Evolutionary conservation across 352 stramenopile genomes (phyloP).

Genomic region (Blastocystis sp.): DNA sequence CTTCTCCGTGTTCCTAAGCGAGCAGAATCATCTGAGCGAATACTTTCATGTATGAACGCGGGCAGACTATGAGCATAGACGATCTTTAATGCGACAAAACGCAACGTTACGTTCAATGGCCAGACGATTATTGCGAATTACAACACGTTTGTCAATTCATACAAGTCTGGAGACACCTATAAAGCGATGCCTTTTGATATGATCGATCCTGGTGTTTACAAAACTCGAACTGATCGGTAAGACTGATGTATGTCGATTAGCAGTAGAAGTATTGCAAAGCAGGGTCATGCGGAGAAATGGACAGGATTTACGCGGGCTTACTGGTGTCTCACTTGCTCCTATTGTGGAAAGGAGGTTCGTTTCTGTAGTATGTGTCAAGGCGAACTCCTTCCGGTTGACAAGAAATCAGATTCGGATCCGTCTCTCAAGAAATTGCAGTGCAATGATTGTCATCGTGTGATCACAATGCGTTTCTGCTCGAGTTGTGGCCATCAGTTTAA

Average conservation of each 20-base stretch:
- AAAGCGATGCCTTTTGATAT: constrained; percentile 43
- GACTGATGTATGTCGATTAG: background rate
- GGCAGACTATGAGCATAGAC: background rate
- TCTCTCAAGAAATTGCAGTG: constrained; percentile 47
- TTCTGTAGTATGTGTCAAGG: constrained; percentile 60
- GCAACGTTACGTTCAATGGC: constrained; percentile 52
- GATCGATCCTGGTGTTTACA: constrained; percentile 46
- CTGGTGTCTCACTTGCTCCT: constrained; percentile 53
- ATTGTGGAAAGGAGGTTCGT: constrained; percentile 45
- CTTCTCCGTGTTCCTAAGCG: constrained; percentile 49
- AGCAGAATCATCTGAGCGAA: constrained; percentile 16
- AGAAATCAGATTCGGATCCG: background rate
- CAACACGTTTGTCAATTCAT: constrained; percentile 30
- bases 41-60: background rate
- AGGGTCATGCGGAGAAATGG: constrained; percentile 24
- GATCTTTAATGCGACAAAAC: constrained; percentile 46
- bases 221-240: constrained; percentile 13
- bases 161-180: background rate
- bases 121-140: constrained; percentile 41
- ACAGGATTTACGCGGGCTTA: constrained; percentile 25
- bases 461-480: constrained; percentile 43
- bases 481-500: constrained; percentile 54
- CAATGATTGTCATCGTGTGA: constrained; percentile 42
- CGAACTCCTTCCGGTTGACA: constrained; percentile 44
- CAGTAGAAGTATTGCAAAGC: background rate